These are phyloP conservation scores for Geotrichum carabidarum DNA, from an alignment of 1,139 yeast species.

Conservation along the genomic window DNA sequence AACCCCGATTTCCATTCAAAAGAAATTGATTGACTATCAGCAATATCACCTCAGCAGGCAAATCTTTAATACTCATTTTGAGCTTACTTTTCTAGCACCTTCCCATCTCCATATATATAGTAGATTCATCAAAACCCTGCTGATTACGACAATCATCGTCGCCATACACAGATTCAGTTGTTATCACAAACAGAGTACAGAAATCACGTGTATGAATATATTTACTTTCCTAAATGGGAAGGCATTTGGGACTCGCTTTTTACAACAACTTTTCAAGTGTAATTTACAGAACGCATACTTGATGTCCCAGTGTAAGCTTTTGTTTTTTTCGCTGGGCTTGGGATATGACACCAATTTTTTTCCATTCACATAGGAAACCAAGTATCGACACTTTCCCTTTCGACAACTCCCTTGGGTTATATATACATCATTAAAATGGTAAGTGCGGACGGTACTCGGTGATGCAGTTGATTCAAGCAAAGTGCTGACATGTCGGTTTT, in stretches of 20 bases:
- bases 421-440: slow-evolving; percentile 3
- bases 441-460: background rate
- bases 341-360: background rate
- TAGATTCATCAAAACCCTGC: no score
- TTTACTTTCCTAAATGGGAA: background rate
- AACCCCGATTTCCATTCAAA: no score
- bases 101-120: no score
- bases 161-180: background rate
- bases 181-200: background rate
- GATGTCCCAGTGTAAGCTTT: background rate
- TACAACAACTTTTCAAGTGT: background rate
- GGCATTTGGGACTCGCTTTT: background rate
- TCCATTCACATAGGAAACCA: slow-evolving; percentile 2
- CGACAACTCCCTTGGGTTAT: slow-evolving; percentile 7
- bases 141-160: background rate
- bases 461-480: background rate
- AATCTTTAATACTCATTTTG: no score
- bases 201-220: background rate
- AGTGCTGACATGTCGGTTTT: background rate
- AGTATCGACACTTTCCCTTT: slow-evolving; percentile 7
- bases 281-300: background rate
- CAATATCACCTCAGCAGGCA: background rate
- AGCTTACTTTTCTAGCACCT: no score
- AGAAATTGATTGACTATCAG: background rate
- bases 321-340: slow-evolving; percentile 4